These are phyloP conservation scores for Nothophytophthora sp. DNA, from an alignment of 352 stramenopile species.

Conservation along the genomic window DNA sequence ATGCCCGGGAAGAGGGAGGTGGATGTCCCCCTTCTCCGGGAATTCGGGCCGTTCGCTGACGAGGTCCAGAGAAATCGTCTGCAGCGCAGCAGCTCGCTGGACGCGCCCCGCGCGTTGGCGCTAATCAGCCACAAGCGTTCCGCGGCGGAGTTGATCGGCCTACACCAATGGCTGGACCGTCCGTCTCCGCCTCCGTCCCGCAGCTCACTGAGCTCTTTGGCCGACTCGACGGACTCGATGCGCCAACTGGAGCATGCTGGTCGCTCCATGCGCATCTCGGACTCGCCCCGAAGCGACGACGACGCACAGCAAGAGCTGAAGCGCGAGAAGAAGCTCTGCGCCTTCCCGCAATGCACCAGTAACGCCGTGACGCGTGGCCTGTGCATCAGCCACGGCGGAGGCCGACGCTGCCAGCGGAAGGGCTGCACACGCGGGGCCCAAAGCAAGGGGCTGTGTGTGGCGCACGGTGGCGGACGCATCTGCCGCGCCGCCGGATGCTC, in stretches of 20 bases:
- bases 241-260: conserved; percentile 45
- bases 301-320: conserved; percentile 21
- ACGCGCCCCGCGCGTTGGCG: conserved; percentile 35
- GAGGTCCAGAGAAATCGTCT: conserved; percentile 33
- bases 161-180: conserved; percentile 45
- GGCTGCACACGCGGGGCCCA: conserved; percentile 80
- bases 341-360: conserved; percentile 68
- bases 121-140: conserved; percentile 26
- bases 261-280: conserved; percentile 34
- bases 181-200: conserved; percentile 17
- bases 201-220: conserved; percentile 48
- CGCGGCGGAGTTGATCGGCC: conserved; percentile 31
- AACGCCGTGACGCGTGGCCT: conserved; percentile 82
- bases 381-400: conserved; percentile 82
- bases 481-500: conserved; percentile 78
- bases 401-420: conserved; percentile 79
- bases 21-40: conserved; percentile 3
- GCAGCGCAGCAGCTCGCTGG: conserved; percentile 68
- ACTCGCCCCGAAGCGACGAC: conserved; percentile 19
- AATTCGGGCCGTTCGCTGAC: conserved; percentile 2
- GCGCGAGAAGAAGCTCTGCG: conserved; percentile 80
- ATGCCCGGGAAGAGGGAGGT: too few species aligned
- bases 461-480: conserved; percentile 80
- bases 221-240: conserved; percentile 62
- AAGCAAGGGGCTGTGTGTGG: conserved; percentile 84